These are phyloP conservation scores for Fusarium paranaense DNA, from an alignment of 2,329 filamentous ascomycete genomes.

Conservation along the genomic window DNA sequence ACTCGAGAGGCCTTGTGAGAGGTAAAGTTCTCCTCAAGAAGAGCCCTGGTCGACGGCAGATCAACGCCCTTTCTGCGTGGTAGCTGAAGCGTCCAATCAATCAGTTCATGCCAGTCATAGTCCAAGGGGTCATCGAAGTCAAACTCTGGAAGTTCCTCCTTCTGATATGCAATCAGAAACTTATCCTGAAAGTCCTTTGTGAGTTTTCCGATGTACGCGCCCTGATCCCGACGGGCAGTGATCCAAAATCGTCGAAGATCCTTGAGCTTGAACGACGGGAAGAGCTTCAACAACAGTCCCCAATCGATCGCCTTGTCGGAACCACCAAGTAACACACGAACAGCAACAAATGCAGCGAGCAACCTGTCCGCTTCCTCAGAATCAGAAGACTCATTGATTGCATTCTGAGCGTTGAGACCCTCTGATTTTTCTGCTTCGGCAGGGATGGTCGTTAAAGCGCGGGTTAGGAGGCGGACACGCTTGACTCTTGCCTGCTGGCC, in stretches of 20 bases:
- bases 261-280: conserved; percentile 64
- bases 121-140: conserved; percentile 71
- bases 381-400: conserved; percentile 22
- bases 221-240: conserved; percentile 61
- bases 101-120: conserved; percentile 76
- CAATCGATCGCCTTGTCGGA: conserved; percentile 70
- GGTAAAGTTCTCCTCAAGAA: conserved; percentile 58
- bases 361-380: conserved; percentile 49
- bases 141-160: conserved; percentile 68
- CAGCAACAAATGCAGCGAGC: conserved; percentile 68
- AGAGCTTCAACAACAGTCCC: conserved; percentile 67
- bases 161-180: conserved; percentile 75
- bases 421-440: conserved; percentile 1
- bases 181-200: conserved; percentile 73
- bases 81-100: conserved; percentile 74
- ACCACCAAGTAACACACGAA: conserved; percentile 70
- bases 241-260: conserved; percentile 68
- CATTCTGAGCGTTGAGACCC: not conserved
- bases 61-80: conserved; percentile 57
- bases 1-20: conserved; percentile 51
- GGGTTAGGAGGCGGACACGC: conserved; percentile 46
- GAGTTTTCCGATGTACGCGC: conserved; percentile 63
- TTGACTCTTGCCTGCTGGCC: conserved; percentile 36
- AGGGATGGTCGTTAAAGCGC: conserved; percentile 45
- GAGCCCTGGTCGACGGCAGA: conserved; percentile 60